Conservation (phyloP, 1,284 basidiomycete genomes). For the Leccinum huronense region DNA sequence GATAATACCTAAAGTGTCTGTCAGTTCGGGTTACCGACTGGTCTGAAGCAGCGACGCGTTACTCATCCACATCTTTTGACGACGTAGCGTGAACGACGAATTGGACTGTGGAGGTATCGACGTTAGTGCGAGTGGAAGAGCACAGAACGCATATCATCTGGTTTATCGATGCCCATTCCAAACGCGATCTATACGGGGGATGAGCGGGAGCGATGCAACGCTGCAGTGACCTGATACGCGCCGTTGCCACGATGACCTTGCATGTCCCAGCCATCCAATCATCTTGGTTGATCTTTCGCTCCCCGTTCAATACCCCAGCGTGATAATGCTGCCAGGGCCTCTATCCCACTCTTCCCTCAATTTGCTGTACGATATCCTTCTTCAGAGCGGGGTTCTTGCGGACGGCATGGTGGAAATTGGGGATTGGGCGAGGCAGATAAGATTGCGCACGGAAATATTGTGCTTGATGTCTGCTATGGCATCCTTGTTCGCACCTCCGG, state of each 20-base stretch:
- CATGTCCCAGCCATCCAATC: conserved; percentile 77
- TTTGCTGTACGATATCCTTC: conserved; percentile 59
- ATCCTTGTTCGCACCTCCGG: conserved; percentile 85
- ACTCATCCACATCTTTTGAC: conserved; percentile 70
- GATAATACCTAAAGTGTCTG: conserved; percentile 57
- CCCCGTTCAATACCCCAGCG: conserved; percentile 68
- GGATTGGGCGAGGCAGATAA: conserved; percentile 73
- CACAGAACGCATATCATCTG: conserved; percentile 51
- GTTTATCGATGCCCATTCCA: conserved; percentile 98
- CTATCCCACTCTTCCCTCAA: conserved; percentile 65
- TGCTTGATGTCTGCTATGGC: conserved; percentile 79
- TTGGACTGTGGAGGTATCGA: conserved; percentile 48
- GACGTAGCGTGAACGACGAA: conserved; percentile 77
- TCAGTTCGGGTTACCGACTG: conserved; percentile 6
- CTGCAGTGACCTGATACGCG: conserved; percentile 31
- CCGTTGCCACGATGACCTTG: conserved; percentile 90
- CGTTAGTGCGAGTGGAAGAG: not conserved
- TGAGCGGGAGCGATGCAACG: conserved; percentile 16
- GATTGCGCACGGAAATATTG: conserved; percentile 63
- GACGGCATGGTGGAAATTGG: conserved; percentile 86
- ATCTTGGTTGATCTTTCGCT: conserved; percentile 64
- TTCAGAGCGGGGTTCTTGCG: conserved; percentile 50
- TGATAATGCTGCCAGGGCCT: conserved; percentile 78
- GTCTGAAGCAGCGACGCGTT: conserved; percentile 14
- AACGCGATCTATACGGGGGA: conserved; percentile 67